Base-by-base conservation (phyloP, 2,329 filamentous ascomycete species). In the Aaosphaeria arxii region DNA sequence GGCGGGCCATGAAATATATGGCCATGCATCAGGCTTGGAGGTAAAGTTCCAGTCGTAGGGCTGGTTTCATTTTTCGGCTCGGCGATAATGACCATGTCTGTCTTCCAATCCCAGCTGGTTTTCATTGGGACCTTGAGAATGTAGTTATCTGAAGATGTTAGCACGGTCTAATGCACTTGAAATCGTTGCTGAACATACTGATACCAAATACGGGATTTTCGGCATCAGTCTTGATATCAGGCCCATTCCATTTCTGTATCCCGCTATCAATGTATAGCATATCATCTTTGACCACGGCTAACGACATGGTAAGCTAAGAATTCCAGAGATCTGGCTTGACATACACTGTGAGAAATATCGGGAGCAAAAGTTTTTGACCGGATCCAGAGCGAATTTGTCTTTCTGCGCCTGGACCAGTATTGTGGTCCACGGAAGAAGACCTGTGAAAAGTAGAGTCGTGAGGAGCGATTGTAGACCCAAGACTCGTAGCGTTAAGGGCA, bases 221-320 rank as follows among this genome's bases (percentile, higher is more conserved):
- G 17, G 24, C 39, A 36, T 9, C 32, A 33, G 35, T 29, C 17
- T 24, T 24, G 17, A 24, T 24, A 41, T 49, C 35, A n/a, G 51
- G 48, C 13, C 38, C 49, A 42, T 55, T 50, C 44, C 51, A 63
- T 39, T 55, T 61, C 40, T 63, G 51, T 9, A 63, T 31, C 5
- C 60, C 58, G 45, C 55, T 54, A 42, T 61, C 57, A 44, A 61
- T 61, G 46, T 52, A 63, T 13, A 61, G 46, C 1, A 56, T 42
- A 30, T 58, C 44, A 42, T 59, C 52, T 39, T 59, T 60, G 31
- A 63, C 49, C 5, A 59, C 40, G 28, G 57, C 57, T 55, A 45
- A 28, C 47, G 44, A 33, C 38, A 28, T 29, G 7, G 11, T 32
- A 30, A 42, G 29, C 36, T 1, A 17, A 40, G 39, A 7, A 7